Base-by-base conservation (phyloP, 495 filamentous ascomycete genomes). In the Podospora conica region DNA sequence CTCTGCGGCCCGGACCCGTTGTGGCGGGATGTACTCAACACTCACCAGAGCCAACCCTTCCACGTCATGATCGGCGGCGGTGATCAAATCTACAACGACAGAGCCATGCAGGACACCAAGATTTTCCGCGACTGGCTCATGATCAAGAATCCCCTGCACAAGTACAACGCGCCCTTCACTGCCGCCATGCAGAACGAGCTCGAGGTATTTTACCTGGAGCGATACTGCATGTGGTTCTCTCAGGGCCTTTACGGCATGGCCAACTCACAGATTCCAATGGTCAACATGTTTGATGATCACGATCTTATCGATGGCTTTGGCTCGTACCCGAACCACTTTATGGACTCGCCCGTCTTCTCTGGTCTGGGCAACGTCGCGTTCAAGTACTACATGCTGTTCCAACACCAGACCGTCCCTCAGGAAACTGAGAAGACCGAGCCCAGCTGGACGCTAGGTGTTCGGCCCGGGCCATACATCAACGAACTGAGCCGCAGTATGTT, bases 31-130 rank as follows among this genome's bases (percentile, higher is more conserved):
- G 90, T 98, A 20, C 83, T 98, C 58, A 96, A 96, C 70, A 90
- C 87, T 27, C 95, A 98, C 75, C 93, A 96, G 75, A 91, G 87
- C 60, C 88, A 88, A 55, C 95, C 95, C 18, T 98, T 98, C 79
- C 95, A 98, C 78, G 93, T 97, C 53, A 98, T 98, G 96, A 85
- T 98, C 68, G 96, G 95, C 31, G 95, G 95, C 60, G 95, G 95
- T 59, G 95, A 98, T 75, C 95, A 98, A 75, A 88, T 98, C 67
- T 98, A 97, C 77, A 98, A 96, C 68, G 95, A 98, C 75, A 82
- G 81, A 11, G 86, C 91, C 33, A 89, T 91, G 75, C 81, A 84
- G 21, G 83, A 97, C 53, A 90, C 90, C 1, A 76, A 76, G 15
- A 80, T 87, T 23, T 97, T 97, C 81, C 82, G 85, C 61, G 84